A percentile compares a stretch with the other conserved stretches of the same genome.
phyloP scores from a whole-genome alignment of 768 basidiomycete genomes.

The Suillus brevipes region DNA sequence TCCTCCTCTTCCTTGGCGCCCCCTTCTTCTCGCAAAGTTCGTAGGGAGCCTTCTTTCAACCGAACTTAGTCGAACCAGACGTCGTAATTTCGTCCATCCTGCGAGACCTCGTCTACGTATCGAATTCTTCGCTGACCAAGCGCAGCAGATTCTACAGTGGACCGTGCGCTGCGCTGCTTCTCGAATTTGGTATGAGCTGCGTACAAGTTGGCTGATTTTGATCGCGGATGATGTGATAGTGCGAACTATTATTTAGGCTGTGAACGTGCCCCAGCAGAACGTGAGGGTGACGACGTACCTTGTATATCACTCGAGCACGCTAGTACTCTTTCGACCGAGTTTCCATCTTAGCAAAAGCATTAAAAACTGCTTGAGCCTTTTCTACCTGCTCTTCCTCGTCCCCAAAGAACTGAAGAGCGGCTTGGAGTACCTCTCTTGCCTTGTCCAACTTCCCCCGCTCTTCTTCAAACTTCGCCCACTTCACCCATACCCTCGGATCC shows the following conservation, averaged over 20 bases:
- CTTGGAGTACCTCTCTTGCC: conserved; percentile 86
- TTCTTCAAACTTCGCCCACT: conserved; percentile 88
- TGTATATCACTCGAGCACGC: conserved; percentile 95
- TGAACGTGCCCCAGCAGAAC: conserved; percentile 1
- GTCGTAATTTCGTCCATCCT: conserved; percentile 94
- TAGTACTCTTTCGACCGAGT: conserved; percentile 95
- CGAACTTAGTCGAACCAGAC: conserved; percentile 97
- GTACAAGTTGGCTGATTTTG: conserved; percentile 86
- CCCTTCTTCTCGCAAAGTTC: conserved; percentile 74
- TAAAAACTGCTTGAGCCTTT: conserved; percentile 89
- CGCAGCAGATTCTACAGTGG: conserved; percentile 88
- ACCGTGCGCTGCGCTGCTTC: conserved; percentile 92
- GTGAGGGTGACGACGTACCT: conserved; percentile 47
- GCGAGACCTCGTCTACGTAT: conserved; percentile 92
- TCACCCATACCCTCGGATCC: conserved; percentile 82
- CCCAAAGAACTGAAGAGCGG: conserved; percentile 85
- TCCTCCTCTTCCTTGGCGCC: conserved; percentile 70
- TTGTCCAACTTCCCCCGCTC: conserved; percentile 65
- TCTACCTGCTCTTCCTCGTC: conserved; percentile 88
- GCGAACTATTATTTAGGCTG: conserved; percentile 66
- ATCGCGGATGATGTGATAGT: conserved; percentile 86
- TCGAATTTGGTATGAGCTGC: conserved; percentile 96
- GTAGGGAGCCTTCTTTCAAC: conserved; percentile 85
- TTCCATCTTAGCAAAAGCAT: conserved; percentile 96
- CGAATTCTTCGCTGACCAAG: conserved; percentile 97